These are phyloP conservation scores for Penicillium chermesinum DNA, from an alignment of 495 filamentous ascomycete genomes.

Conservation along the genomic window DNA sequence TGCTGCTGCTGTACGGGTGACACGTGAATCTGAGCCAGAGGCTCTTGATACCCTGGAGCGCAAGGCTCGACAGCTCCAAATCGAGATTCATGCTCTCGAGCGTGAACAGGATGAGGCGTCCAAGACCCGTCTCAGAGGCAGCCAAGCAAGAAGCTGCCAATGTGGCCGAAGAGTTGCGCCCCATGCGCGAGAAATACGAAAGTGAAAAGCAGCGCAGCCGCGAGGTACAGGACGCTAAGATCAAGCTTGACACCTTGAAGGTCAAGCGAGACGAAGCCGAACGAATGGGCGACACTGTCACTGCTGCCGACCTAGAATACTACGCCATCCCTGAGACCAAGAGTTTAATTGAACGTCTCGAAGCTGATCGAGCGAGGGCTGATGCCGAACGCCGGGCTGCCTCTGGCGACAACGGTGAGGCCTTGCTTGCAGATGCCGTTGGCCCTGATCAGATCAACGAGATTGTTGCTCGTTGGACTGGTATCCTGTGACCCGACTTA, in stretches of 20 bases:
- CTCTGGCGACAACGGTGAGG: slow-evolving; percentile 49
- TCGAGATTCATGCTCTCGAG: slow-evolving; percentile 91
- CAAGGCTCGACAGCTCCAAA: slow-evolving; percentile 80
- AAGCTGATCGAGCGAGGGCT: slow-evolving; percentile 68
- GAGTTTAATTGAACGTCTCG: slow-evolving; percentile 68
- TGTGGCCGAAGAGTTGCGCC: slow-evolving; percentile 82
- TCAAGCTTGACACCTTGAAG: slow-evolving; percentile 82
- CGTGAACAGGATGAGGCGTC: slow-evolving; percentile 95
- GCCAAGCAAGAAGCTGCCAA: slow-evolving; percentile 90
- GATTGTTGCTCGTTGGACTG: slow-evolving; percentile 93
- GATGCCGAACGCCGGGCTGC: slow-evolving; percentile 68
- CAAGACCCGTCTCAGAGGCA: slow-evolving; percentile 65
- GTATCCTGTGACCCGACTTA: slow-evolving; percentile 93
- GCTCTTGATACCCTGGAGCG: slow-evolving; percentile 89
- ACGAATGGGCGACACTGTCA: slow-evolving; percentile 71
- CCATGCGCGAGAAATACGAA: slow-evolving; percentile 92
- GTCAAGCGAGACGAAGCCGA: slow-evolving; percentile 91
- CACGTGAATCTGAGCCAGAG: slow-evolving; percentile 92
- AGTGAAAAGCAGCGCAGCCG: slow-evolving; percentile 80
- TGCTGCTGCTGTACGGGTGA: slow-evolving; percentile 88
- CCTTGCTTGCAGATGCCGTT: slow-evolving; percentile 83
- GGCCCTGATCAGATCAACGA: slow-evolving; percentile 99
- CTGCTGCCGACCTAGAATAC: slow-evolving; percentile 89
- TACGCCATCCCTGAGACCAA: slow-evolving; percentile 95
- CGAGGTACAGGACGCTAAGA: slow-evolving; percentile 92